Base-by-base conservation (phyloP, 2,329 filamentous ascomycete genomes). In the Pseudogymnoascus sp. region DNA sequence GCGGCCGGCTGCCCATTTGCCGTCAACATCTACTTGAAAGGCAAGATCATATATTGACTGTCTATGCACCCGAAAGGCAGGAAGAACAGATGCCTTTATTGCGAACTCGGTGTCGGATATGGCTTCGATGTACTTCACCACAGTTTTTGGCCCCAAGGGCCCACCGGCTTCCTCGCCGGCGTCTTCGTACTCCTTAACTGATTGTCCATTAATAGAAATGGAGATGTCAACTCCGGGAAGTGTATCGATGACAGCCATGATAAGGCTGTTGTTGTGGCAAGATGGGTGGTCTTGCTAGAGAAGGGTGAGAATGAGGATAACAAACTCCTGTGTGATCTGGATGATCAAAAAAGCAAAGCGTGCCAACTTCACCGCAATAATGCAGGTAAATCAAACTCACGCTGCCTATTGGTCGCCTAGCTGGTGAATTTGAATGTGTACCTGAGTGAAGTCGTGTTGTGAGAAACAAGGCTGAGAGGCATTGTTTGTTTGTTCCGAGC, bases 221-320 rank as follows among this genome's bases (percentile, higher is more conserved):
- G 66, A 67, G 16, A 71, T 64, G 14, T 68, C 66, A 2, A 72
- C 8, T 2, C 67, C 70, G 0, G 64, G 65, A 1, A 72, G n/a
- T 5, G 63, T 64, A 11, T 64, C 16, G 22, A 71, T 62, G 19
- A 72, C 60, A 2, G 69, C 69, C 71, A 72, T 72, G 16, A 2
- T 55, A 16, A 33, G 14, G n/a, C 5, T 19, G 4, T 2, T 7
- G 49, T 19, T 6, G 49, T 55, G 49, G 0, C n/a, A 33, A 55
- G 28, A 22, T 5, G 28, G n/a, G 38, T 41, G 38, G 16, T 11
- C 38, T 22, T 41, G 16, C 38, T 22, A 22, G 19, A 22, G 19
- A 42, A 6, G 5, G 9, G 16, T 55, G 28, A 55, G 49, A 33
- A 33, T 33, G n/a, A 19, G 49, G 49, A 30, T 55, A 33, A 5